These are phyloP conservation scores for Bonia amplexicaulis DNA, from an alignment of 176 grass and related monocot species.

Conservation along the genomic window DNA sequence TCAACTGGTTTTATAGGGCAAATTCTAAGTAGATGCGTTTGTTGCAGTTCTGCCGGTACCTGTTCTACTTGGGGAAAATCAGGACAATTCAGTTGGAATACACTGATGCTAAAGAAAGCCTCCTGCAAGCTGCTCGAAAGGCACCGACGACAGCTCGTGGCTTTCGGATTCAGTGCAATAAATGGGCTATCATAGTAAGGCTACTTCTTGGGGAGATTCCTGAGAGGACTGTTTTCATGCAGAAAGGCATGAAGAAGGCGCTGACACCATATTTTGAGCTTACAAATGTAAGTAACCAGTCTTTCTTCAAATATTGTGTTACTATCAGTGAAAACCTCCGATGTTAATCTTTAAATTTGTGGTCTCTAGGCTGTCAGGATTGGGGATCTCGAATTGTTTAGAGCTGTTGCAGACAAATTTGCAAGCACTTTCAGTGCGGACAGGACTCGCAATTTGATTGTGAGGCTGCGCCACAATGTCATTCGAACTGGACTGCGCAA, in stretches of 20 bases:
- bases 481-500: slow-evolving; percentile 85
- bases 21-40: neutral
- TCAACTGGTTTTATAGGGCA: neutral
- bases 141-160: slow-evolving; percentile 67
- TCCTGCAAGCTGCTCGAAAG: slow-evolving; percentile 81
- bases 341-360: slow-evolving; percentile 4
- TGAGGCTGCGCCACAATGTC: slow-evolving; percentile 83
- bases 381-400: slow-evolving; percentile 81
- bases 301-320: neutral
- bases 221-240: slow-evolving; percentile 89
- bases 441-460: slow-evolving; percentile 77
- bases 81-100: slow-evolving; percentile 94
- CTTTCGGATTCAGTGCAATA: slow-evolving; percentile 88
- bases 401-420: slow-evolving; percentile 70
- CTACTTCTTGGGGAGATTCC: slow-evolving; percentile 86
- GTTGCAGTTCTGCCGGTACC: slow-evolving; percentile 77
- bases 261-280: slow-evolving; percentile 85
- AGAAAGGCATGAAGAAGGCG: slow-evolving; percentile 91
- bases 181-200: slow-evolving; percentile 78
- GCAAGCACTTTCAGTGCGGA: slow-evolving; percentile 67
- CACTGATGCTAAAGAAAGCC: slow-evolving; percentile 88
- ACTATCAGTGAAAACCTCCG: neutral
- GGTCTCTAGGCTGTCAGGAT: slow-evolving; percentile 61
- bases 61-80: slow-evolving; percentile 89
- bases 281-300: slow-evolving; percentile 55